Evolutionary conservation across 169 alveolate species (phyloP).

Genomic region (Babesia microti): DNA sequence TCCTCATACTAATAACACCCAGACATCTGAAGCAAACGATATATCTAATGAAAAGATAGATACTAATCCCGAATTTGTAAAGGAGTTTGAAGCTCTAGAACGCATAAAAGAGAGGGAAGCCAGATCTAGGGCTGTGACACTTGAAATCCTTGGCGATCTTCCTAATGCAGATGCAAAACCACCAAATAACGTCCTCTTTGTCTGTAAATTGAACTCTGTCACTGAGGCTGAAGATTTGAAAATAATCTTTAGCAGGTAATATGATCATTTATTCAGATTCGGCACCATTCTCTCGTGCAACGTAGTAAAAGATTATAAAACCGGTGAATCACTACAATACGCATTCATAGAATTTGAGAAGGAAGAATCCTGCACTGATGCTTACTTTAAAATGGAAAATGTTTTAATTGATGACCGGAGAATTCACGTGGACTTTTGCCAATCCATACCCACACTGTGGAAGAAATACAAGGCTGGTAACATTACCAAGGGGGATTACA

Average conservation of each 20-base stretch:
- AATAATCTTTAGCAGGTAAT: conserved; percentile 70
- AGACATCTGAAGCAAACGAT: too few relatives aligned
- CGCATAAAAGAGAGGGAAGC: conserved; percentile 78
- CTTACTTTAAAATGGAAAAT: conserved; percentile 91
- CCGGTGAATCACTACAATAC: conserved; percentile 94
- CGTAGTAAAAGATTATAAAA: conserved; percentile 92
- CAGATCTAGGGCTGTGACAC: conserved; percentile 84
- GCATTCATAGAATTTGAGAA: conserved; percentile 96
- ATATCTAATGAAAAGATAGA: too few relatives aligned
- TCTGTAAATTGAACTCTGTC: conserved; percentile 92
- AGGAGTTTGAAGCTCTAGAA: conserved; percentile 70
- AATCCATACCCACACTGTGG: conserved; percentile 69
- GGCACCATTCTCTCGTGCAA: conserved; percentile 88
- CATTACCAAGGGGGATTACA: not conserved
- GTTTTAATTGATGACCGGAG: conserved; percentile 91
- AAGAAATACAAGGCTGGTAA: conserved; percentile 20
- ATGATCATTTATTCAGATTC: conserved; percentile 62
- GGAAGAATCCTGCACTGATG: conserved; percentile 88
- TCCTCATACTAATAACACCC: too few relatives aligned
- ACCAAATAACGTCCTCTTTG: conserved; percentile 94
- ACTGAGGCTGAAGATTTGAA: conserved; percentile 94
- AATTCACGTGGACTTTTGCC: conserved; percentile 79
- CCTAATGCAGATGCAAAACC: conserved; percentile 98
- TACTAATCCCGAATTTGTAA: conserved; percentile 61
- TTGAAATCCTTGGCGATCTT: conserved; percentile 93